A percentile compares a stretch with the other conserved stretches of the same genome.
Evolutionary conservation across 805 yeast species (phyloP).

Genomic region (Maudiozyma bulderi): DNA sequence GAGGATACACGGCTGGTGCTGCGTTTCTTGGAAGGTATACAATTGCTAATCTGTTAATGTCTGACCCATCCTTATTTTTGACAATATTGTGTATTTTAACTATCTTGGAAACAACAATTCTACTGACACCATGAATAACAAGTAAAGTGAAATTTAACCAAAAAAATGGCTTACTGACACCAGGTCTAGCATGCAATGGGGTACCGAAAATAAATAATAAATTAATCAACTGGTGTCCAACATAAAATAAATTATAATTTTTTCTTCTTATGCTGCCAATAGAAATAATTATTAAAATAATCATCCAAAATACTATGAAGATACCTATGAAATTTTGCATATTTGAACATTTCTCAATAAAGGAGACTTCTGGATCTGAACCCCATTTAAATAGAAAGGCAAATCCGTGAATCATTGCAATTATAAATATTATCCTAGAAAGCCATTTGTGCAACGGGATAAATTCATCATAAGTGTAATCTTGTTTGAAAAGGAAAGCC

Average conservation of each 20-base stretch:
- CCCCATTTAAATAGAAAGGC: slow-evolving; percentile 46
- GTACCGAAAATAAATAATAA: slow-evolving; percentile 37
- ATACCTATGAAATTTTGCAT: slow-evolving; percentile 44
- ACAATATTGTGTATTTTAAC: slow-evolving; percentile 3
- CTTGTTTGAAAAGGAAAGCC: slow-evolving; percentile 35
- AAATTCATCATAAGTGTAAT: slow-evolving; percentile 39
- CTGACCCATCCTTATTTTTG: neutral
- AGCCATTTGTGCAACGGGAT: slow-evolving; percentile 63
- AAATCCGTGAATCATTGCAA: slow-evolving; percentile 41
- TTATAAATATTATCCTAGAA: slow-evolving; percentile 44
- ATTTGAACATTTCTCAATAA: slow-evolving; percentile 27
- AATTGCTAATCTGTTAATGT: neutral
- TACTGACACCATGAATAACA: slow-evolving; percentile 6
- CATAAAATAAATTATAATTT: slow-evolving; percentile 45
- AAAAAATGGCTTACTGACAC: slow-evolving; percentile 35
- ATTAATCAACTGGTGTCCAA: slow-evolving; percentile 45
- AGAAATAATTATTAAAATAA: slow-evolving; percentile 37
- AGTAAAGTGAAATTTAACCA: slow-evolving; percentile 15
- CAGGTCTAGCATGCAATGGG: slow-evolving; percentile 63
- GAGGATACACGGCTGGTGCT: neutral
- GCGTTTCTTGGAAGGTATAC: slow-evolving; percentile 10
- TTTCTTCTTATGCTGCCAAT: slow-evolving; percentile 40
- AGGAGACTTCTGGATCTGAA: slow-evolving; percentile 27
- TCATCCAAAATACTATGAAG: slow-evolving; percentile 30
- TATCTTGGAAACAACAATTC: neutral